A percentile compares a stretch with the other conserved stretches of the same genome.
phyloP scores from a whole-genome alignment of 1,284 basidiomycete genomes.

The Apiotrichum brassicae region DNA sequence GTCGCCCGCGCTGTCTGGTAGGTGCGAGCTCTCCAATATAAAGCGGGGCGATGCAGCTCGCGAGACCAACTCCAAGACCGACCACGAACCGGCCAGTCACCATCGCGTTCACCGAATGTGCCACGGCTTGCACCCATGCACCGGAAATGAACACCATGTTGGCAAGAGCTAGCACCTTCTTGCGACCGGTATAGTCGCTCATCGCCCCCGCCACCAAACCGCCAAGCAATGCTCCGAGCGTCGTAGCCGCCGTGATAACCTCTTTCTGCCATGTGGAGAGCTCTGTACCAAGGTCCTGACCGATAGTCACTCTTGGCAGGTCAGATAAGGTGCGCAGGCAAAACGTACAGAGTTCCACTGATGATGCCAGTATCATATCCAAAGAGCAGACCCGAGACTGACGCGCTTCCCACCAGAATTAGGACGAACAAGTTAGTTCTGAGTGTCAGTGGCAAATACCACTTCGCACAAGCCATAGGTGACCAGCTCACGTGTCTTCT shows the following conservation, averaged over 20 bases:
- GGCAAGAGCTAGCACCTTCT: slow-evolving; percentile 61
- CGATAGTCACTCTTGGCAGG: slow-evolving; percentile 55
- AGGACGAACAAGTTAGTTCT: slow-evolving; percentile 33
- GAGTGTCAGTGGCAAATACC: too few species aligned
- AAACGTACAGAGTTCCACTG: slow-evolving; percentile 48
- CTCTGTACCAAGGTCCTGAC: slow-evolving; percentile 57
- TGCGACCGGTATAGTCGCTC: slow-evolving; percentile 66
- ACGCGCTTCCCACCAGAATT: slow-evolving; percentile 30
- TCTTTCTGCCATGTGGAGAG: slow-evolving; percentile 66
- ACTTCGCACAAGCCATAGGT: too few species aligned
- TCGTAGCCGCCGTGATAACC: slow-evolving; percentile 73
- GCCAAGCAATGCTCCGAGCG: slow-evolving; percentile 68
- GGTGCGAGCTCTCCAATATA: slow-evolving; percentile 80
- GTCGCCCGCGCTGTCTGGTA: slow-evolving; percentile 63
- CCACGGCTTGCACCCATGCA: slow-evolving; percentile 56
- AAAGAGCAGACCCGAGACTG: slow-evolving; percentile 68
- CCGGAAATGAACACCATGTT: slow-evolving; percentile 71
- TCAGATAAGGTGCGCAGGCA: slow-evolving; percentile 32
- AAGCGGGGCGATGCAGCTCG: slow-evolving; percentile 70
- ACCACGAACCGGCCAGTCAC: slow-evolving; percentile 69
- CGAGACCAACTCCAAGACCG: slow-evolving; percentile 51
- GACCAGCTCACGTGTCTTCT: too few species aligned
- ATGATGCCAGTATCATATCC: slow-evolving; percentile 73
- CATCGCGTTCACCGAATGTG: slow-evolving; percentile 65
- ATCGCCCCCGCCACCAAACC: slow-evolving; percentile 63